phyloP scores from a whole-genome alignment of 306 rosid genomes.

The Psophocarpus tetragonolobus region DNA sequence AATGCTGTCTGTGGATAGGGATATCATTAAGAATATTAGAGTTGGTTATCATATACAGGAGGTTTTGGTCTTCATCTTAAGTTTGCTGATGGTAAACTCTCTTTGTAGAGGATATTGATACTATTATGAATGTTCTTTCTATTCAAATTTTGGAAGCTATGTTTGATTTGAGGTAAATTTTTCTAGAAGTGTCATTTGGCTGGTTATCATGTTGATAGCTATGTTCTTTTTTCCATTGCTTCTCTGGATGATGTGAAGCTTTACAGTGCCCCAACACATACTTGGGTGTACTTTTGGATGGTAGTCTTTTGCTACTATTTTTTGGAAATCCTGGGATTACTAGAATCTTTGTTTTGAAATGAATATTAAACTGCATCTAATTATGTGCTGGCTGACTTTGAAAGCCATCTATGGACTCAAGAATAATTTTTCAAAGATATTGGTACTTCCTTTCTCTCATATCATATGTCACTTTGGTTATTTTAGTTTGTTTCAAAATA shows the following conservation, averaged over 20 bases:
- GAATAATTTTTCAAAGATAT: not conserved
- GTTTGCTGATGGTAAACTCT: not conserved
- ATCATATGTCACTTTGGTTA: not conserved
- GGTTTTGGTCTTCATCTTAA: not conserved
- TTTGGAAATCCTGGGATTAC: conserved; percentile 14
- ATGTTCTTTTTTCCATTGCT: not conserved
- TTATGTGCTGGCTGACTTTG: not conserved
- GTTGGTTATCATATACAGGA: not conserved
- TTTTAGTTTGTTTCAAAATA: not conserved
- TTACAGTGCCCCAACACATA: not conserved
- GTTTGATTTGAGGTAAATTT: not conserved
- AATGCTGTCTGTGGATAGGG: not conserved
- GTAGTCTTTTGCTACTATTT: not conserved
- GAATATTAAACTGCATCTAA: not conserved
- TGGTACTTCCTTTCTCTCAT: not conserved
- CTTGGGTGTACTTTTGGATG: not conserved
- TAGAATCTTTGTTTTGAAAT: not conserved
- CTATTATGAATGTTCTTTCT: not conserved
- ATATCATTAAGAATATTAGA: not conserved
- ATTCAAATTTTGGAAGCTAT: not conserved
- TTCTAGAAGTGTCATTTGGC: not conserved
- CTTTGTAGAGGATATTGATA: not conserved
- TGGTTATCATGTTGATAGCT: not conserved
- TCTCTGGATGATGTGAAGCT: not conserved
- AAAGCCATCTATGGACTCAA: not conserved